These are phyloP conservation scores for Gamarada debralockiae DNA, from an alignment of 495 filamentous ascomycete species.

Conservation along the genomic window DNA sequence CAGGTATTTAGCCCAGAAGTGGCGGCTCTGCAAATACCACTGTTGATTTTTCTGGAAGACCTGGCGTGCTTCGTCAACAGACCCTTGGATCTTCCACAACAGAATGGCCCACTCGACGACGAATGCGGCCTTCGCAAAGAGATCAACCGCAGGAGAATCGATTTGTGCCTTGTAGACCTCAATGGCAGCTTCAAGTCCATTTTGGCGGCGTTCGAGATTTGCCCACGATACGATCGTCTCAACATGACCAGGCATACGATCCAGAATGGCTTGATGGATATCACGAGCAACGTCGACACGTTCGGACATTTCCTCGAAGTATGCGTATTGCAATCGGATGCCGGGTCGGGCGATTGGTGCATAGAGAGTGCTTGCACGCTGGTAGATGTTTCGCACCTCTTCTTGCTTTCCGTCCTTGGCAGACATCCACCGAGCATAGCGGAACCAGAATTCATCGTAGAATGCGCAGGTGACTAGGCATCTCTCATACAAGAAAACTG, in stretches of 20 bases:
- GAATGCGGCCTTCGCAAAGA: constrained; percentile 80
- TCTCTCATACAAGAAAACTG: constrained; percentile 85
- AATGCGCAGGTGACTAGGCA: constrained; percentile 89
- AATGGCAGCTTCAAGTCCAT: constrained; percentile 83
- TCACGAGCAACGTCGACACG: constrained; percentile 74
- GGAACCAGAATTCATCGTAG: constrained; percentile 97
- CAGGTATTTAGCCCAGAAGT: constrained; percentile 90
- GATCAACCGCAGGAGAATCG: constrained; percentile 63
- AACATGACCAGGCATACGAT: constrained; percentile 63
- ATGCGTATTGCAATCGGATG: constrained; percentile 85
- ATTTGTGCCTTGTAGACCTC: constrained; percentile 78
- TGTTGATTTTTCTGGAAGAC: constrained; percentile 81
- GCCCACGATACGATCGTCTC: constrained; percentile 86
- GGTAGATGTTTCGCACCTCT: constrained; percentile 91
- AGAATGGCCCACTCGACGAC: constrained; percentile 88
- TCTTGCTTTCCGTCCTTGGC: constrained; percentile 77
- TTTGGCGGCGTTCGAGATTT: constrained; percentile 82
- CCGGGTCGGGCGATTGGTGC: constrained; percentile 79
- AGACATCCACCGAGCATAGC: constrained; percentile 96
- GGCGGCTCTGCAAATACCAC: constrained; percentile 80
- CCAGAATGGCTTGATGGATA: constrained; percentile 77
- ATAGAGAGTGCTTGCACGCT: constrained; percentile 78
- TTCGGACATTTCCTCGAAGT: constrained; percentile 84
- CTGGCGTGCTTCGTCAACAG: constrained; percentile 76
- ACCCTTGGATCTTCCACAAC: constrained; percentile 88